Base-by-base conservation (phyloP, 331 rosid genomes). In the Malus hybrid region DNA sequence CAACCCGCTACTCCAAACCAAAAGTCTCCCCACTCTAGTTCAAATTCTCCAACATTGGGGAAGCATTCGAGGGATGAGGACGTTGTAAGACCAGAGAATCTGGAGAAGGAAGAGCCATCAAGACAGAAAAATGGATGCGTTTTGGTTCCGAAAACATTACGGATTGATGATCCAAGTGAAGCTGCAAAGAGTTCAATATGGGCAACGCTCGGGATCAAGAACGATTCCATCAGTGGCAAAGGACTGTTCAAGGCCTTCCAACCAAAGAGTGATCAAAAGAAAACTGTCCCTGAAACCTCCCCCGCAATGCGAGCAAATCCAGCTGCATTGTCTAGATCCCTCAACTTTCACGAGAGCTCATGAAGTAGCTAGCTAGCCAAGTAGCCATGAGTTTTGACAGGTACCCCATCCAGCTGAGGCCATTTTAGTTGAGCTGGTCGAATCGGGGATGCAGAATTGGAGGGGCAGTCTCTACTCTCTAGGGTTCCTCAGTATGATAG, bases 101-200 rank as follows among this genome's bases (percentile, higher is more conserved):
- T 53, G 33, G 83, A 73, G 62, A 83, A 70, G 39, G 84, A 86
- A 75, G 85, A 81, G 68, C 76, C 85, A 4, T 56, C 89, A 22
- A 88, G 79, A 63, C 88, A 75, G 77, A 89, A 82, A 75, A 85
- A 76, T 26, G 90, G 97, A 6, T 53, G 74, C 48, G 90, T 93
- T 84, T 82, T 88, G 86, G 88, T 89, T 73, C 96, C 98, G 0
- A 93, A 91, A 83, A 93, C 97, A 0, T 73, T 91, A 22, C 77
- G 98, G 84, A 85, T 93, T 11, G 91, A 87, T 79, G 93, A 91
- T 65, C 97, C 97, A 1, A 81, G 68, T 33, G 97, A 91, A 63
- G 97, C 97, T 71, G 97, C 96, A 8, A 91, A 84, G 93, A 93
- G 98, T 77, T 93, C 98, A 2, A 91, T 93, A 72, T 89, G 98